Percentiles rank a stretch among this genome's conserved stretches.
phyloP scores from a whole-genome alignment of 306 rosid genomes.

The Lagenaria siceraria region DNA sequence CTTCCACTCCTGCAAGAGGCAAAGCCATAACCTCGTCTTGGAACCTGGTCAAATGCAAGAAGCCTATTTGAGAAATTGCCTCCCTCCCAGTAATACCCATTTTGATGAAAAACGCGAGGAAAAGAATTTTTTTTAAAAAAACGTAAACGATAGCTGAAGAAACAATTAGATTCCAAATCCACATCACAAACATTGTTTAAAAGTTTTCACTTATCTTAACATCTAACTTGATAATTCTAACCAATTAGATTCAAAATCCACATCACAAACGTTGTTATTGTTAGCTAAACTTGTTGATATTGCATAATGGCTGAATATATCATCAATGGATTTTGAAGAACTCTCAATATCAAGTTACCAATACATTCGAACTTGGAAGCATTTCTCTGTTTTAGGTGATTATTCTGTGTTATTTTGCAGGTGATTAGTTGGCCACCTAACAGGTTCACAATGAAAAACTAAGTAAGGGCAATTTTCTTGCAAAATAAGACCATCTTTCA shows the following conservation, averaged over 20 bases:
- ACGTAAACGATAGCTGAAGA: background rate
- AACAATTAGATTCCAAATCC: background rate
- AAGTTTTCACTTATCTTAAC: background rate
- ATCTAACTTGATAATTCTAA: background rate
- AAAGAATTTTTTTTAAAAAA: background rate
- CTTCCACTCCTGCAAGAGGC: conserved; percentile 89
- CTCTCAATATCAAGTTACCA: no score
- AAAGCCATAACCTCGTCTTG: conserved; percentile 81
- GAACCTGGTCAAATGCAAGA: conserved; percentile 40
- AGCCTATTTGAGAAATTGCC: background rate
- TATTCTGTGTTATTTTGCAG: no score
- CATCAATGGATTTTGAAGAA: no score
- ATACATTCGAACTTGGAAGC: no score
- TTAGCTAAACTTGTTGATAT: no score
- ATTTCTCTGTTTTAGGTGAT: no score
- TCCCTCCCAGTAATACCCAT: background rate
- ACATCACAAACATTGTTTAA: background rate
- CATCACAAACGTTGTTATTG: no score
- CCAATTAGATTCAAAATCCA: no score
- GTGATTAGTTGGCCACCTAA: no score
- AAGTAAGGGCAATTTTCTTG: background rate
- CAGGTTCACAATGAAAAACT: background rate
- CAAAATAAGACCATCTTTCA: background rate
- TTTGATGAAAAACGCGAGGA: background rate
- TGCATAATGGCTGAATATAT: no score